Percentiles rank a stretch among this genome's conserved stretches.
phyloP scores from a whole-genome alignment of 1,284 basidiomycete genomes.

The Apiotrichum gracile region DNA sequence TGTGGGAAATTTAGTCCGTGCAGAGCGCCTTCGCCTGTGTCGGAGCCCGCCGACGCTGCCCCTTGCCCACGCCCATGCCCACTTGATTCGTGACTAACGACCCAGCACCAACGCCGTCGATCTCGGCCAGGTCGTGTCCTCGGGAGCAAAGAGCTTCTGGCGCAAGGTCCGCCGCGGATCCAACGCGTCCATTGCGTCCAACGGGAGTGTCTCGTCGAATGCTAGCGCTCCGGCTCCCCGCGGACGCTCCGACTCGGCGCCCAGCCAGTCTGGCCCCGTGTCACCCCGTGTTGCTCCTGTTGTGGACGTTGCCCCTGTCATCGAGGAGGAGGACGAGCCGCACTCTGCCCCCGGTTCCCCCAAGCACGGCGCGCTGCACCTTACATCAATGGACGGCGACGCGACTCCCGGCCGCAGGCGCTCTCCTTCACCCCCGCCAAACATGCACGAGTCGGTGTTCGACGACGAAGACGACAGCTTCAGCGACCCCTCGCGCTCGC shows the following conservation, averaged over 20 bases:
- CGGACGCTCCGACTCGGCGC: conserved; percentile 3
- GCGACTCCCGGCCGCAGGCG: conserved; percentile 12
- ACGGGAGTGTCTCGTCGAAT: not conserved
- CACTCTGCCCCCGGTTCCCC: not conserved
- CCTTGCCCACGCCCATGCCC: not conserved
- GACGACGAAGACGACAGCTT: conserved; percentile 4
- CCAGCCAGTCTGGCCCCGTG: not conserved
- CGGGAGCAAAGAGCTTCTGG: conserved; percentile 39
- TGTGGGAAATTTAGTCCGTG: too few species aligned
- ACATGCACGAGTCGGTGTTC: not conserved
- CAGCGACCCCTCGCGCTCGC: not conserved
- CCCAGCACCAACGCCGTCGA: conserved; percentile 26
- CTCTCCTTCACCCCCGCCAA: conserved; percentile 5
- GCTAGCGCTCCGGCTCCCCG: not conserved
- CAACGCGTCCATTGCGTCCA: conserved; percentile 6
- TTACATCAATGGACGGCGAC: conserved; percentile 4
- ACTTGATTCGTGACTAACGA: too few species aligned
- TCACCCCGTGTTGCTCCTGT: not conserved
- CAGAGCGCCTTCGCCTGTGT: too few species aligned
- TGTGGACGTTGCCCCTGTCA: not conserved
- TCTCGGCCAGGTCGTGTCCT: conserved; percentile 34
- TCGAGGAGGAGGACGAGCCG: conserved; percentile 11
- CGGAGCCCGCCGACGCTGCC: too few species aligned
- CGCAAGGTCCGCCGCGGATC: conserved; percentile 31
- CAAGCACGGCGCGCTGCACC: not conserved